These are phyloP conservation scores for Alternaria alternata DNA, from an alignment of 2,329 filamentous ascomycete species.

Conservation along the genomic window DNA sequence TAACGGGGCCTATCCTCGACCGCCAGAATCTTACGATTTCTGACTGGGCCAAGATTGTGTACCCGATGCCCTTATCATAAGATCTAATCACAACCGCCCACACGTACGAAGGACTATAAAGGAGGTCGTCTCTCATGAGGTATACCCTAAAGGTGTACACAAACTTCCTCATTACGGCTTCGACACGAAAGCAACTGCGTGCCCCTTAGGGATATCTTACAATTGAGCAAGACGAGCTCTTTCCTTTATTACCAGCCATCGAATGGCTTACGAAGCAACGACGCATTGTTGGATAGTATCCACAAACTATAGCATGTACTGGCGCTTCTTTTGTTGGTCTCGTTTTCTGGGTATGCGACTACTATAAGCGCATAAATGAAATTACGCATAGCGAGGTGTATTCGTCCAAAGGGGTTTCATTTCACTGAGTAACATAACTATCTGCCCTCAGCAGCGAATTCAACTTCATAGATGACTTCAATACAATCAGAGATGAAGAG, in stretches of 20 bases:
- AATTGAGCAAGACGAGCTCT: no score
- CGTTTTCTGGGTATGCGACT: neutral
- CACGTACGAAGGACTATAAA: neutral
- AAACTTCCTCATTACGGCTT: no score
- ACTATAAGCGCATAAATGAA: slow-evolving; percentile 1
- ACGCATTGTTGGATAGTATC: neutral
- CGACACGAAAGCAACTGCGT: no score
- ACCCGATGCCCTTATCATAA: neutral
- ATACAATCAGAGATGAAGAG: neutral
- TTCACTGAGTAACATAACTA: neutral
- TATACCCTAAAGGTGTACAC: no score
- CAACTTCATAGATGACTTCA: no score
- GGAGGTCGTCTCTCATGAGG: no score
- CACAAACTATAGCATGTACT: slow-evolving; percentile 15
- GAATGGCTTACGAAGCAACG: neutral
- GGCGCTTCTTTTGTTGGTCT: slow-evolving; percentile 1
- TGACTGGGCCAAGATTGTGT: slow-evolving; percentile 5
- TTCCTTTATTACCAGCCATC: neutral
- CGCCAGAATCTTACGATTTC: slow-evolving; percentile 34
- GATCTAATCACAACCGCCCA: neutral
- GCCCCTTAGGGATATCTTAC: no score
- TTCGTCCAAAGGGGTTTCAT: slow-evolving; percentile 8
- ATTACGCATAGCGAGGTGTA: slow-evolving; percentile 43
- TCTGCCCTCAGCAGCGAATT: neutral
- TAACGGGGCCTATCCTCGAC: slow-evolving; percentile 33